phyloP scores from a whole-genome alignment of 805 yeast species.

The Pichia paraexigua region DNA sequence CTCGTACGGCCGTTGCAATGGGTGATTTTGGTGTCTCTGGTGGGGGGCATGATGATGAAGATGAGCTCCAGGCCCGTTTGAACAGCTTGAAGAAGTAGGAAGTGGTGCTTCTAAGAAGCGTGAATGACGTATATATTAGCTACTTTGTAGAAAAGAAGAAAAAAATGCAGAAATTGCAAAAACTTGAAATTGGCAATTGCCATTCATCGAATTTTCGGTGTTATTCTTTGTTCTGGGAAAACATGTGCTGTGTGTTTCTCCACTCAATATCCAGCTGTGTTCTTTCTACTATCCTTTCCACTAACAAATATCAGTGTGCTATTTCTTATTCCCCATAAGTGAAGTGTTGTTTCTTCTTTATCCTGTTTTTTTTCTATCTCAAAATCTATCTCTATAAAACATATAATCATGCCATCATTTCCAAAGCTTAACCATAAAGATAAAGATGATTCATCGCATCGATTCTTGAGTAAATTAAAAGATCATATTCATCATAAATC shows the following conservation, averaged over 20 bases:
- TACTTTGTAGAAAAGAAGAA: neutral
- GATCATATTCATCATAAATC: conserved; percentile 1
- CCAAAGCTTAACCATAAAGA: neutral
- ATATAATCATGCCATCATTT: neutral
- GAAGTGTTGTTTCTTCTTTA: neutral
- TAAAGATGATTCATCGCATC: conserved; percentile 1
- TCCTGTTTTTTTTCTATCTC: neutral
- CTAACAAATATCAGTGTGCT: neutral
- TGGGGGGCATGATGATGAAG: conserved; percentile 50
- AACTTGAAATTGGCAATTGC: neutral
- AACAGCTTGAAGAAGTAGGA: conserved; percentile 61
- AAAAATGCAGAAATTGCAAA: neutral
- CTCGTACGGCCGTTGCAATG: conserved; percentile 16
- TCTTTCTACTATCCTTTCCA: too few species aligned
- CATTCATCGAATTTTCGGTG: neutral
- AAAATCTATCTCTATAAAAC: neutral
- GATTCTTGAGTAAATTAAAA: conserved; percentile 2
- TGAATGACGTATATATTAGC: neutral
- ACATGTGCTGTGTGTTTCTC: too few species aligned
- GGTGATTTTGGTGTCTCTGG: conserved; percentile 13
- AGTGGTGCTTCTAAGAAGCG: neutral
- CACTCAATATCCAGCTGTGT: neutral
- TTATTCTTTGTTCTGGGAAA: neutral
- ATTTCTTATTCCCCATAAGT: neutral
- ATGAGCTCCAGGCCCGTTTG: conserved; percentile 82